These are phyloP conservation scores for Cryptococcus sp. DNA, from an alignment of 1,284 basidiomycete genomes.

Conservation along the genomic window DNA sequence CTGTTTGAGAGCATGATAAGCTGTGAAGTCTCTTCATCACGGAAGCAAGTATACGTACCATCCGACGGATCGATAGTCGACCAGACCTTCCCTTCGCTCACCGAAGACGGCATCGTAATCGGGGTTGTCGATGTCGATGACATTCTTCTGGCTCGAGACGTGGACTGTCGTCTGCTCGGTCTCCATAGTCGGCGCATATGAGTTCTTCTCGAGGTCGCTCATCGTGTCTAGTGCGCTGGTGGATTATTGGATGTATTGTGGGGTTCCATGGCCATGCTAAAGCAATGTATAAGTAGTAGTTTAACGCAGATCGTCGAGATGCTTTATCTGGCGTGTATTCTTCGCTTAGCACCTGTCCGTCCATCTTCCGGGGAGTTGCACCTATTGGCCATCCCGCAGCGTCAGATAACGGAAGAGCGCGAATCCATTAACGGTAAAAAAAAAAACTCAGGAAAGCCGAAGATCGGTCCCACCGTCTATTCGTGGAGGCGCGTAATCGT, in stretches of 20 bases:
- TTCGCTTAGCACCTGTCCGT: slow-evolving; percentile 6
- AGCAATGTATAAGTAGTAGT: background rate
- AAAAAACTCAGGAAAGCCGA: too few relatives aligned
- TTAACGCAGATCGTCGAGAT: too few relatives aligned
- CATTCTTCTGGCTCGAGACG: slow-evolving; percentile 13
- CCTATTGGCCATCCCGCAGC: background rate
- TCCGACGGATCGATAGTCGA: slow-evolving; percentile 41
- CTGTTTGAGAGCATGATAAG: slow-evolving; percentile 14
- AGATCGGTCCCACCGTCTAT: too few relatives aligned
- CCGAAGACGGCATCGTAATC: slow-evolving; percentile 41
- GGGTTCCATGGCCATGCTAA: background rate
- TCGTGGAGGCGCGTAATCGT: too few relatives aligned
- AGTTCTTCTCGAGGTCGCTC: slow-evolving; percentile 20
- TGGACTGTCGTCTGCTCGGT: slow-evolving; percentile 5
- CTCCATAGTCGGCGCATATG: background rate
- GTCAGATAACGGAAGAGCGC: too few relatives aligned
- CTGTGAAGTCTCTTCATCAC: background rate
- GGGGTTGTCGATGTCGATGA: slow-evolving; percentile 13
- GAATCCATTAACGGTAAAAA: too few relatives aligned
- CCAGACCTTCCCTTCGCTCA: slow-evolving; percentile 32
- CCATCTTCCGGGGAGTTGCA: slow-evolving; percentile 14
- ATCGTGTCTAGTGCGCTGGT: slow-evolving; percentile 5
- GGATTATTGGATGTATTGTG: background rate
- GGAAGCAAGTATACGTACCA: slow-evolving; percentile 27
- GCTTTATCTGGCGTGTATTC: background rate